Percentiles rank a stretch among this genome's conserved stretches.
These are phyloP conservation scores for Daedaleopsis sinensis DNA, from an alignment of 768 basidiomycete genomes.

Conservation along the genomic window DNA sequence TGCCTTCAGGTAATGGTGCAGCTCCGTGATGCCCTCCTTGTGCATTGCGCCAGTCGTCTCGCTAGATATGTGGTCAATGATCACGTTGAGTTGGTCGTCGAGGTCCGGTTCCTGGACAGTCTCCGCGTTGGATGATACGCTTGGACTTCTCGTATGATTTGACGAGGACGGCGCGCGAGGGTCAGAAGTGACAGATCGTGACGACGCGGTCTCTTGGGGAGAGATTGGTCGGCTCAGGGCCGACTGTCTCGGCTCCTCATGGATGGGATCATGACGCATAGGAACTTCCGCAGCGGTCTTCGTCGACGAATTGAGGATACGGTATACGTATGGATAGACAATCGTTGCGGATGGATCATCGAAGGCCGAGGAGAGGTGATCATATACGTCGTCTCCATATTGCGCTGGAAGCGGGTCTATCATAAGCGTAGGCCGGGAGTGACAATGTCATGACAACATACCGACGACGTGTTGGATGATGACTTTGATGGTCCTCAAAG, in stretches of 20 bases:
- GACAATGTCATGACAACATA: constrained; percentile 45
- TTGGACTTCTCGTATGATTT: constrained; percentile 70
- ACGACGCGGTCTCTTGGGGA: constrained; percentile 57
- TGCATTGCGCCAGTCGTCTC: constrained; percentile 88
- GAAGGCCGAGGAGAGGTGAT: constrained; percentile 86
- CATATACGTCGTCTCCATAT: constrained; percentile 88
- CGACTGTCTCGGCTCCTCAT: constrained; percentile 52
- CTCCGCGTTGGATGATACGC: constrained; percentile 61
- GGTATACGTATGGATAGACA: constrained; percentile 93
- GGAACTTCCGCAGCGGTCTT: constrained; percentile 46
- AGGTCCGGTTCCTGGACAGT: constrained; percentile 84
- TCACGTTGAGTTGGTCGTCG: constrained; percentile 78
- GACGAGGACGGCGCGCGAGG: constrained; percentile 57
- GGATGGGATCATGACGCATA: constrained; percentile 21
- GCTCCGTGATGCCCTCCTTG: constrained; percentile 92
- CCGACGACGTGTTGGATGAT: constrained; percentile 97
- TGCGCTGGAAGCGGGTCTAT: constrained; percentile 53
- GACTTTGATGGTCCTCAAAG: constrained; percentile 95
- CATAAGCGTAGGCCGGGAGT: neutral
- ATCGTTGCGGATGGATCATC: constrained; percentile 98
- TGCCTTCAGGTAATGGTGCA: constrained; percentile 91
- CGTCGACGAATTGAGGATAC: constrained; percentile 77
- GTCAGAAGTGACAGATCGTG: constrained; percentile 43
- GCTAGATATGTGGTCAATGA: constrained; percentile 86
- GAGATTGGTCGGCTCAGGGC: constrained; percentile 74